Base-by-base conservation (phyloP, 1,284 basidiomycete genomes). In the Puccinia polysora region DNA sequence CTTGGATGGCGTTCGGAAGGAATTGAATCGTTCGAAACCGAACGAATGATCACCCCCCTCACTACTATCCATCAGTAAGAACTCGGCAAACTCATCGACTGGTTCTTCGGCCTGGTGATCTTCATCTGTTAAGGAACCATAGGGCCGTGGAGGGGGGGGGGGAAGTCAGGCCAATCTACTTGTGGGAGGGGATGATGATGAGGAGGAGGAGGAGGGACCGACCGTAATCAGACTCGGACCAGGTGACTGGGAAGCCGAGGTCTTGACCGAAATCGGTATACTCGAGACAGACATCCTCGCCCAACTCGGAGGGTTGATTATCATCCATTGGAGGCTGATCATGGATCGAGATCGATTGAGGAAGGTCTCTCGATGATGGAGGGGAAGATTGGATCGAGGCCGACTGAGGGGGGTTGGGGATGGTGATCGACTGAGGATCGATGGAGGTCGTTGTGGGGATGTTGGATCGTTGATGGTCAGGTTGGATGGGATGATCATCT, bases 221-320 rank as follows among this genome's bases (percentile, higher is more conserved):
- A 70, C 68, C 68, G 32, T 70, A 60, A 30, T 70, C 68, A 36
- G 68, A 60, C 38, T 70, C 68, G 5, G 68, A 70, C 68, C 56
- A 70, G n/a, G 68, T 70, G 23, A 70, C 68, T 15, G 68, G 68
- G 28, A 62, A 47, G n/a, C 55, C 53, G 6, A 58, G 53, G 28
- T 70, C 68, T 45, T 70, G 38, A 32, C 58, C 68, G 52, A 70
- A 70, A 23, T 70, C 68, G 12, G 68, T 70, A 28, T 70, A 70
- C 62, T 70, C 68, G 6, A 70, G 43, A 62, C 56, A 70, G 10
- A 70, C 68, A 53, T 70, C 68, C 43, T 70, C 68, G 15, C 68
- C 68, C 12, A 70, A 50, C 49, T 70, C 68, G 2, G 68, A 70
- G 20, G 68, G 55, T 32, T 70, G 45, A n/a, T 55, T 28, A 18